Conservation (phyloP, 73 alveolate genomes). For the Tetrahymena malaccensis region DNA sequence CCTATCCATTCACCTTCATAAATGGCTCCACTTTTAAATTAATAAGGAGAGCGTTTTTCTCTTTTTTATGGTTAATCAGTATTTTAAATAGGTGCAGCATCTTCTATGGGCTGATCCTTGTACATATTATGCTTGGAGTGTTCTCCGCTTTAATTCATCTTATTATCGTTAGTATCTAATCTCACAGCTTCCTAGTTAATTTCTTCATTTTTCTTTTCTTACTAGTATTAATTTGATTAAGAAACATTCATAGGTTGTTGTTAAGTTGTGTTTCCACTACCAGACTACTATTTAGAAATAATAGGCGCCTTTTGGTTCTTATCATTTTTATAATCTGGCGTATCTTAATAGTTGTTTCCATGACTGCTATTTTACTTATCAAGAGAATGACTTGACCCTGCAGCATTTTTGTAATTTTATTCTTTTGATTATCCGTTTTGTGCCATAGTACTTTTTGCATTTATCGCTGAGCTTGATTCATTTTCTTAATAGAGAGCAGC, state of each 20-base stretch:
- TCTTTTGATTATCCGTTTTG: neutral
- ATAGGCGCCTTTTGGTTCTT: neutral
- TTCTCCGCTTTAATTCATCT: neutral
- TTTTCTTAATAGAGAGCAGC: neutral
- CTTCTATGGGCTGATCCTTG: neutral
- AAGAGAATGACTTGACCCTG: neutral
- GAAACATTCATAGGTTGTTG: neutral
- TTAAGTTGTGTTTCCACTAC: neutral
- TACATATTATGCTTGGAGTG: neutral
- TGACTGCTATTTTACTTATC: neutral
- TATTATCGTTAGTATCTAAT: neutral
- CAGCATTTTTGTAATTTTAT: neutral
- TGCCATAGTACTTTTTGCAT: neutral
- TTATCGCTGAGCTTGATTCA: neutral
- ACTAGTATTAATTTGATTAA: neutral
- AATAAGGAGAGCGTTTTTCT: slow-evolving; percentile 13
- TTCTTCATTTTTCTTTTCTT: neutral
- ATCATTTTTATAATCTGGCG: neutral
- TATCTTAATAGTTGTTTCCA: neutral
- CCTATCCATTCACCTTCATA: slow-evolving; percentile 49
- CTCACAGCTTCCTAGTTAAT: neutral
- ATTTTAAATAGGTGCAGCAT: neutral
- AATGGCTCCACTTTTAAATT: slow-evolving; percentile 37
- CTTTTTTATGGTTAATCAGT: neutral
- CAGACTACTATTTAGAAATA: neutral